Conservation (phyloP, 306 rosid genomes). For the Lathyrus oleraceus region DNA sequence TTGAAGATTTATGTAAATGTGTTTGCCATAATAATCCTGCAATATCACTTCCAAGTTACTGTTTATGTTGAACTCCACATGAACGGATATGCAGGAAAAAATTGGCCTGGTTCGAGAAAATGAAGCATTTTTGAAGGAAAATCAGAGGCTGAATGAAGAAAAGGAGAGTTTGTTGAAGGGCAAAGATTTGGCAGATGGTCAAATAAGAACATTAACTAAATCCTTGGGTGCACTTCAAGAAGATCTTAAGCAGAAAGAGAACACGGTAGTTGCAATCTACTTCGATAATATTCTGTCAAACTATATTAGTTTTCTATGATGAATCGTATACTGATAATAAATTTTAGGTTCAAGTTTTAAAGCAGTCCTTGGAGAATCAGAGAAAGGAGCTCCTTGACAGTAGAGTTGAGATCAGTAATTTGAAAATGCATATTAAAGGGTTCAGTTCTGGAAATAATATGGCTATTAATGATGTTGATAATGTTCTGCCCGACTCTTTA, state of each 20-base stretch:
- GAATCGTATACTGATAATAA: slow-evolving; percentile 35
- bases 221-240: slow-evolving; percentile 68
- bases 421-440: slow-evolving; percentile 67
- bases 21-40: not conserved
- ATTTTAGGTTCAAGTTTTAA: slow-evolving; percentile 70
- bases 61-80: not conserved
- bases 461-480: slow-evolving; percentile 42
- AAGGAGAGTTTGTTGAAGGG: slow-evolving; percentile 55
- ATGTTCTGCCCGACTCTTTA: slow-evolving; percentile 44
- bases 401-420: slow-evolving; percentile 71
- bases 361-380: slow-evolving; percentile 74
- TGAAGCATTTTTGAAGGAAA: slow-evolving; percentile 57
- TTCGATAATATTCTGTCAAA: slow-evolving; percentile 29
- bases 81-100: slow-evolving; percentile 59
- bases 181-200: slow-evolving; percentile 65
- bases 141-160: slow-evolving; percentile 60
- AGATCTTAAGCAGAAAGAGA: slow-evolving; percentile 79
- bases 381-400: slow-evolving; percentile 69
- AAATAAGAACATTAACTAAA: slow-evolving; percentile 63
- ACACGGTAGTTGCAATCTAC: slow-evolving; percentile 52
- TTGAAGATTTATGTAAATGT: not conserved
- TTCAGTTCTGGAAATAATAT: slow-evolving; percentile 45
- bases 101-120: slow-evolving; percentile 58
- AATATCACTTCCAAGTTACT: not conserved
- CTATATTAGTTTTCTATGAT: slow-evolving; percentile 23